Percentiles rank a stretch among this genome's conserved stretches.
These are phyloP conservation scores for Craspedostauros australis DNA, from an alignment of 108 stramenopile species.

Conservation along the genomic window DNA sequence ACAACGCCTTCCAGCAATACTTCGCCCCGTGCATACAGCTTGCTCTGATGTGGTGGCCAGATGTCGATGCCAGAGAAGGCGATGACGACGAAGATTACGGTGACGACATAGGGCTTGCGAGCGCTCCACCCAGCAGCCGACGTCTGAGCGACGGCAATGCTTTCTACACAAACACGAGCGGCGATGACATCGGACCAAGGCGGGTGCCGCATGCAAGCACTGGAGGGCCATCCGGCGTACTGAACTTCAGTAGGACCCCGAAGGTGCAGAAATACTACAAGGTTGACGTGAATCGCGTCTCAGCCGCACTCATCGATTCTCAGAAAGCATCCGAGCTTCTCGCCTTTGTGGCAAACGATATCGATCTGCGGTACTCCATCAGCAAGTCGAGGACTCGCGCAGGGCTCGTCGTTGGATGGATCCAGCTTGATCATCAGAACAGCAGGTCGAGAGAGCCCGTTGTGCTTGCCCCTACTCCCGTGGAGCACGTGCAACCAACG, in stretches of 20 bases:
- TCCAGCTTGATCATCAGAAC: slow-evolving; percentile 76
- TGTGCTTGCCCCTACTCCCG: slow-evolving; percentile 66
- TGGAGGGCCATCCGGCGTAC: too few relatives aligned
- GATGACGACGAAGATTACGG: slow-evolving; percentile 5
- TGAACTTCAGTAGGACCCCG: too few relatives aligned
- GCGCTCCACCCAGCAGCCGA: too few relatives aligned
- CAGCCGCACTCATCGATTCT: slow-evolving; percentile 71
- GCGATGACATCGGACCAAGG: too few relatives aligned
- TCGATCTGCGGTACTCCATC: slow-evolving; percentile 63
- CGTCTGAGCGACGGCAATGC: too few relatives aligned
- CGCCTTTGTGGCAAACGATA: slow-evolving; percentile 46
- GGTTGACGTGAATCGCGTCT: slow-evolving; percentile 46
- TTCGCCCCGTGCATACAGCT: slow-evolving; percentile 70
- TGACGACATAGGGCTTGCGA: too few relatives aligned
- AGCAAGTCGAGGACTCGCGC: slow-evolving; percentile 64
- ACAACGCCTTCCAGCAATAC: slow-evolving; percentile 56
- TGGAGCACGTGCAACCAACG: slow-evolving; percentile 52
- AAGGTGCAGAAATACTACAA: slow-evolving; percentile 52
- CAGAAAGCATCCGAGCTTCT: slow-evolving; percentile 55
- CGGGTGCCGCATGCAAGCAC: too few relatives aligned
- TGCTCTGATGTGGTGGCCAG: slow-evolving; percentile 47
- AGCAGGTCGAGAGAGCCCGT: slow-evolving; percentile 57
- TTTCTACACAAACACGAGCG: too few relatives aligned
- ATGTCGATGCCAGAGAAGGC: background rate
- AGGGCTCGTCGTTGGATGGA: slow-evolving; percentile 55